Evolutionary conservation across 1,284 basidiomycete species (phyloP).

Genomic region (Cryptococcus sp.): DNA sequence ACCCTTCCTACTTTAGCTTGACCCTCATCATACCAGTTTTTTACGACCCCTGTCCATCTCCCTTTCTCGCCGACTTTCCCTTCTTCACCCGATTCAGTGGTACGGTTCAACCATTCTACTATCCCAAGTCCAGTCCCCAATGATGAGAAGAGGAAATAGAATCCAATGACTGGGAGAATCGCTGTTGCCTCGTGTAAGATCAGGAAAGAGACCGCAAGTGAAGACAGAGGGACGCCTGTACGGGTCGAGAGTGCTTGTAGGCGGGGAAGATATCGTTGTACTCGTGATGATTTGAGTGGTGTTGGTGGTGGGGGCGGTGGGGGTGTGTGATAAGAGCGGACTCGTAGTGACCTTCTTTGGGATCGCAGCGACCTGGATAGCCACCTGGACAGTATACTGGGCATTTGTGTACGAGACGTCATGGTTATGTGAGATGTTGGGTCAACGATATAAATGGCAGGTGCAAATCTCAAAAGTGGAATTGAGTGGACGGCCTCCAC

Average conservation of each 20-base stretch:
- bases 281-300: slow-evolving; percentile 7
- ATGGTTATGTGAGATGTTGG: no score
- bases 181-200: slow-evolving; percentile 86
- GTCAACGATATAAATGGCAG: no score
- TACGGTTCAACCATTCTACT: slow-evolving; percentile 48
- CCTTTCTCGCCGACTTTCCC: slow-evolving; percentile 3
- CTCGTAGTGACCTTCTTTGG: no score
- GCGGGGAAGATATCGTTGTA: slow-evolving; percentile 26
- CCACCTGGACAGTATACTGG: no score
- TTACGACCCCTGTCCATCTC: slow-evolving; percentile 42
- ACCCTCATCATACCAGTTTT: slow-evolving; percentile 68
- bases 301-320: background rate
- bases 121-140: slow-evolving; percentile 68
- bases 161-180: slow-evolving; percentile 65
- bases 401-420: no score
- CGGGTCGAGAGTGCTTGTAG: slow-evolving; percentile 27
- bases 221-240: slow-evolving; percentile 59
- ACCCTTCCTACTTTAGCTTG: slow-evolving; percentile 65
- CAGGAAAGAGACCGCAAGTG: slow-evolving; percentile 72
- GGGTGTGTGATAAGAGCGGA: background rate
- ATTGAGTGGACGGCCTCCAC: no score
- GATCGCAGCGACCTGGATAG: no score
- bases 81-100: slow-evolving; percentile 3
- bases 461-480: no score
- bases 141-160: slow-evolving; percentile 68